Evolutionary conservation across 176 grass and related monocot genomes (phyloP), one percentile per base, ranked within the genome.

Genomic region (Eremochloa ophiuroides): DNA sequence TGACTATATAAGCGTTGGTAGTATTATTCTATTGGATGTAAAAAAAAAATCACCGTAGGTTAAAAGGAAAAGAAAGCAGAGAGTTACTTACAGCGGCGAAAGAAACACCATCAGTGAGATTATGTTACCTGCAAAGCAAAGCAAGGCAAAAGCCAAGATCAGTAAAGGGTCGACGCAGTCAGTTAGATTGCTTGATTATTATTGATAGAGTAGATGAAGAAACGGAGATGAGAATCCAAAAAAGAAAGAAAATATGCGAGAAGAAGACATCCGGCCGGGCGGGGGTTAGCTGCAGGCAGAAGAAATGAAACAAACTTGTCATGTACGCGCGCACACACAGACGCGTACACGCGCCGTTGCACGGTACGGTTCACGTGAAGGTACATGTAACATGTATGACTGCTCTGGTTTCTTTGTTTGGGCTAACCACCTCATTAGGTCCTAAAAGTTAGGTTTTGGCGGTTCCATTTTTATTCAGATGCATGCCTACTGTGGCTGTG

Each of bases 81-180:
- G 60, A 65, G 33, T 69, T 22, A 26, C 93, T 96, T 89, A 96
- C 93, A 93, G 67, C 40, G 93, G 93, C 47, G 90, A 84, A 40
- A 96, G 85, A 8, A 88, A 96, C 44, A 96, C 90, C 93, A 96
- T 93, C 74, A 90, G 87, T 8, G 93, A 96, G 66, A 96, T 91
- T 69, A 93, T 82, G 88, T 93, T 96, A 62, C 93, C 95, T 98
- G 86, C 76, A 87, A 73, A 81, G 72, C 4, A 31, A 81, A 91
- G 8, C 58, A 11, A 62, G 13, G 23, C 23, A 1, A 8, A 71
- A n/a, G 7, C 3, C 25, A 30, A 71, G 69, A 30, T 46, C 25
- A 1, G 34, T n/a, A n/a, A 68, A 1, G 17, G 14, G 2, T 5
- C 22, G 1, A 53, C 35, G 67, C 11, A 1, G 48, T 69, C 8